Percentiles rank a stretch among this genome's conserved stretches.
These are phyloP conservation scores for Piper betle DNA, from an alignment of 164 flowering plant species.

Conservation along the genomic window DNA sequence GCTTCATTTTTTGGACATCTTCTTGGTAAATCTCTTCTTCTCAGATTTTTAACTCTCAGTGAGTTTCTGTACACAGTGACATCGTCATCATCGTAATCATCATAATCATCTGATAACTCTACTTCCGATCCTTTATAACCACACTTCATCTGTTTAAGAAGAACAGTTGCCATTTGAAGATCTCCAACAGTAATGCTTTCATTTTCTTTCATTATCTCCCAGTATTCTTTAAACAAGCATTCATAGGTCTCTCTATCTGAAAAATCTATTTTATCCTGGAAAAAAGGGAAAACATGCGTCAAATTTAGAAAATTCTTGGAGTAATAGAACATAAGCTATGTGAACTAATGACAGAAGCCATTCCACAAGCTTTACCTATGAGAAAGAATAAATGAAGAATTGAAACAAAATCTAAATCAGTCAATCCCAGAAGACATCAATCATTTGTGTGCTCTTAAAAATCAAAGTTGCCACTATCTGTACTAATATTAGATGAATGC, in stretches of 20 bases:
- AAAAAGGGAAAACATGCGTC: conserved; percentile 1
- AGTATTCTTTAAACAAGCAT: conserved; percentile 54
- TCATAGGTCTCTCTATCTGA: conserved; percentile 47
- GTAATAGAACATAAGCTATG: too few species aligned
- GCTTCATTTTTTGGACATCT: conserved; percentile 15
- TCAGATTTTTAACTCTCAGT: conserved; percentile 3
- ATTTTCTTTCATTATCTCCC: conserved; percentile 41
- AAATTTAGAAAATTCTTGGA: too few species aligned
- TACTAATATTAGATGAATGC: too few species aligned
- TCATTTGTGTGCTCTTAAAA: too few species aligned
- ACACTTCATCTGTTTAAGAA: conserved; percentile 24
- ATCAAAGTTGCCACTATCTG: too few species aligned
- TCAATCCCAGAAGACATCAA: too few species aligned
- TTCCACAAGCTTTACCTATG: too few species aligned
- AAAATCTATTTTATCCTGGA: conserved; percentile 56
- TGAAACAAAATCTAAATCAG: too few species aligned
- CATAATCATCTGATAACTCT: conserved; percentile 9
- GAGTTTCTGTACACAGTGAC: conserved; percentile 10
- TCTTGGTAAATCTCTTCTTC: conserved; percentile 1
- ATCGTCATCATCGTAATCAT: conserved; percentile 20
- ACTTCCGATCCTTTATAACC: conserved; percentile 10
- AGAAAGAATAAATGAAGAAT: too few species aligned
- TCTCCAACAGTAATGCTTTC: conserved; percentile 32
- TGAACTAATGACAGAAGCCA: too few species aligned
- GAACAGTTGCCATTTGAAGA: conserved; percentile 27